phyloP scores from a whole-genome alignment of 169 alveolate species.

The Plasmodium knowlesi region DNA sequence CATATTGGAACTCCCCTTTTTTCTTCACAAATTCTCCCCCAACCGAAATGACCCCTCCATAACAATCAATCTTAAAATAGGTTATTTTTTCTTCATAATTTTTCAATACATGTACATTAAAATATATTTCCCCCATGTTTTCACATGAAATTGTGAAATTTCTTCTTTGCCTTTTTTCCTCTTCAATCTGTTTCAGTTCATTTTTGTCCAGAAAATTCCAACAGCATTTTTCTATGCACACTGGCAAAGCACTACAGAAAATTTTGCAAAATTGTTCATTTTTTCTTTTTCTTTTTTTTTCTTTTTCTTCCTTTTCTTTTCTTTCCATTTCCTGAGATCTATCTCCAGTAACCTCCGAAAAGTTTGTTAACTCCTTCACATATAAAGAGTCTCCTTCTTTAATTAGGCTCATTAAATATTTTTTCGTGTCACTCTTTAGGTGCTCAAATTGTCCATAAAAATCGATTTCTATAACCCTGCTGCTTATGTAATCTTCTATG shows the following conservation, averaged over 20 bases:
- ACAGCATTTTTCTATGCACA: constrained; percentile 14
- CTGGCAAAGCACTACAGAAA: constrained; percentile 51
- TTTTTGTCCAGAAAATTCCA: constrained; percentile 13
- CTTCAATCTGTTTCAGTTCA: constrained; percentile 30
- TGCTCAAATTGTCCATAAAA: constrained; percentile 41
- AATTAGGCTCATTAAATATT: constrained; percentile 5
- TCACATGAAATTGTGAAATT: constrained; percentile 18
- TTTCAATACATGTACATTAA: constrained; percentile 23
- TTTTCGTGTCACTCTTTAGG: not conserved
- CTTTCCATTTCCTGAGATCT: not conserved
- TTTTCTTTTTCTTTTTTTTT: constrained; percentile 16
- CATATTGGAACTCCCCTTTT: not conserved
- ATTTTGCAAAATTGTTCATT: constrained; percentile 13
- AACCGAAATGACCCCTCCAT: constrained; percentile 25
- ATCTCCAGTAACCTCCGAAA: constrained; percentile 6
- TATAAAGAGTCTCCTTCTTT: constrained; percentile 47
- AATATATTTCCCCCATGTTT: constrained; percentile 37
- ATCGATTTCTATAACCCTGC: constrained; percentile 41
- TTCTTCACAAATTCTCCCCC: constrained; percentile 5
- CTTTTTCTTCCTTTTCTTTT: constrained; percentile 21
- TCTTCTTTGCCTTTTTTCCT: constrained; percentile 56
- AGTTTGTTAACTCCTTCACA: constrained; percentile 28
- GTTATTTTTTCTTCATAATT: constrained; percentile 40
- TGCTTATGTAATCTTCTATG: constrained; percentile 51
- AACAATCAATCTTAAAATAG: constrained; percentile 33